Base-by-base conservation (phyloP, 495 filamentous ascomycete genomes). In the Aspergillus incahuasiensis region DNA sequence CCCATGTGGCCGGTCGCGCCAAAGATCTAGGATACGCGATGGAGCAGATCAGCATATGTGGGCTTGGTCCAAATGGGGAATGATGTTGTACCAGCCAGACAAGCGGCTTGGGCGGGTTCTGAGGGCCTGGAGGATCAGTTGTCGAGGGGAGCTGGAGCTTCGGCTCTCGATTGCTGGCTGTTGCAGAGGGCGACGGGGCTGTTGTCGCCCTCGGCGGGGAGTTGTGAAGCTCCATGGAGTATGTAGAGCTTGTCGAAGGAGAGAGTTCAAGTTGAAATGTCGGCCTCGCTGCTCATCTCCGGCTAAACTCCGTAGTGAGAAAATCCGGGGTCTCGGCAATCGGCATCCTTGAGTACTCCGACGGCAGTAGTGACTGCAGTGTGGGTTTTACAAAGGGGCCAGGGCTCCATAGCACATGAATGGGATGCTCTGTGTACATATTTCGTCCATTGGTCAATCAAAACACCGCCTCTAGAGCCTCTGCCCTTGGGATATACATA, bases 1-100 rank as follows among this genome's bases (percentile, higher is more conserved):
- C 94, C 94, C 77, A 97, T 95, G 63, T 98, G 94, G 49, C 94
- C 94, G 5, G 91, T 97, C 40, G 90, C 91, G 41, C 94, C 94
- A 70, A 97, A 98, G 58, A 98, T 79, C 86, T 91, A 47, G 15
- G 8, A 12, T 5, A 24, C 35, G 18, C 5, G n/a, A 40, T 18
- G n/a, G 43, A 39, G 6, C 15, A 4, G 6, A 16, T 47, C 3
- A 41, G n/a, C 11, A 40, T 15, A 41, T 20, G 9, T 21, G 19
- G n/a, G 5, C 11, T 22, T 35, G 19, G n/a, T n/a, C n/a, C n/a
- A 2, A 12, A 24, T 21, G 24, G 15, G 35, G 20, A 25, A 32
- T 32, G 19, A 44, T 22, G 46, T 43, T 79, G 67, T 77, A 91
- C 89, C 66, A 94, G 80, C 90, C 90, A 95, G 68, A 91, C 87